A percentile compares a stretch with the other conserved stretches of the same genome.
phyloP scores from a whole-genome alignment of 2,329 filamentous ascomycete genomes.

The Aspergillus quadrilineatus region DNA sequence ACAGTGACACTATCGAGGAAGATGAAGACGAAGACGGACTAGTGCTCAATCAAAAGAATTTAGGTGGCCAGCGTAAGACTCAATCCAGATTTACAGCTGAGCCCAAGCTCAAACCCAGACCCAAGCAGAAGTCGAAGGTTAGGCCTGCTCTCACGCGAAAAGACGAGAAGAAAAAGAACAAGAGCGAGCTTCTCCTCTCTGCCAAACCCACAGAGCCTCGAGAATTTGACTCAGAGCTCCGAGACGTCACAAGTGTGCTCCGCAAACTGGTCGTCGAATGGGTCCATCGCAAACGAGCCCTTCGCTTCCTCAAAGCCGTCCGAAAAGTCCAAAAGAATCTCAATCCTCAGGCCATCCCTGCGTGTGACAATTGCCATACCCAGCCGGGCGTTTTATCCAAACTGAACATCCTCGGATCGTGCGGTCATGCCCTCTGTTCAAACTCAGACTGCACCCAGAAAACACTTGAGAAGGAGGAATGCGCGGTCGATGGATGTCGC shows the following conservation, averaged over 20 bases:
- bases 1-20: background rate
- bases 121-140: background rate
- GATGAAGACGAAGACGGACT: background rate
- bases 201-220: slow-evolving; percentile 15
- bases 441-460: slow-evolving; percentile 38
- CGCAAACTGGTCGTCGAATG: slow-evolving; percentile 24
- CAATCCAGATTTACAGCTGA: no score
- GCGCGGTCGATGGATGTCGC: slow-evolving; percentile 43
- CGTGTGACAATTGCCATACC: slow-evolving; percentile 37
- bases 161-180: background rate
- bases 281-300: slow-evolving; percentile 22
- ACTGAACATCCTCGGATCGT: slow-evolving; percentile 47
- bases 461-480: slow-evolving; percentile 32
- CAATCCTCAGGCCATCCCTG: slow-evolving; percentile 2
- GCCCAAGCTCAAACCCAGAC: background rate
- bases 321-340: slow-evolving; percentile 20
- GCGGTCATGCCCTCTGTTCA: slow-evolving; percentile 54
- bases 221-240: slow-evolving; percentile 21
- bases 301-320: slow-evolving; percentile 26
- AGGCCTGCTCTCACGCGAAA: background rate
- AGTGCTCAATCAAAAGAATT: background rate
- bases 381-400: slow-evolving; percentile 27
- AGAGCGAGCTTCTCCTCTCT: background rate
- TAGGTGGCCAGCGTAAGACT: background rate
- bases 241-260: slow-evolving; percentile 21